Base-by-base conservation (phyloP, 139 green algal species). In the Chlamydomonas incerta region DNA sequence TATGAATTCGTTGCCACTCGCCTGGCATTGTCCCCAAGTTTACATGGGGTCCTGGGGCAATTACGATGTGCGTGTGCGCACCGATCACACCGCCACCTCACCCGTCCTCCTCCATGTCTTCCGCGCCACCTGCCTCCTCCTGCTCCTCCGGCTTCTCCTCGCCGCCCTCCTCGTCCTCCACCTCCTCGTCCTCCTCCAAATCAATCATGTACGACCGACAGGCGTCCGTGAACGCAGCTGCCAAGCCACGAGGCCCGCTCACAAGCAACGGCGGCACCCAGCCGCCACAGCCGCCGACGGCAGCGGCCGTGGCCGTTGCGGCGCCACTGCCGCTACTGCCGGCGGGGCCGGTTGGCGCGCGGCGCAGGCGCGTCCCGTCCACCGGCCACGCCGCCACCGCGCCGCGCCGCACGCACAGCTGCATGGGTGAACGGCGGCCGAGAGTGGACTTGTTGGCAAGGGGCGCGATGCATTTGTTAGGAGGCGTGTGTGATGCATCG, bases 161-260 rank as follows among this genome's bases (percentile, higher is more conserved):
- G 37, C 34, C 67, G 17, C 35, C 77, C 34, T 71, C 83, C 31
- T 72, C 86, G 50, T 85, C 86, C 63, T 85, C 72, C 50, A 10
- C 75, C 65, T 91, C 82, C 75, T 91, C 87, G 33, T 91, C 75
- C 60, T 91, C 87, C 71, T 91, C 71, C 68, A 91, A 18, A 47
- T 91, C 87, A 37, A 91, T 14, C 76, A 87, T 77, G 10, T 73
- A 11, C 1, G 71, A 72, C 3, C 77, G 65, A 2, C 41, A 63
- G 2, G 35, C 60, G 14, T 34, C 34, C 35, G 60, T 83, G 70
- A 88, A 83, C 18, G 72, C 63, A 15, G 70, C 82, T 18, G 87
- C 87, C 46, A 91, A 47, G 0, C 87, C 87, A 13, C 87, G 37
- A 1, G 82, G 76, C 23, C 34, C 82, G 31, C 82, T 88, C 28